Conservation (phyloP, 108 stramenopile genomes). For the Nannochloropsis gaditana region DNA sequence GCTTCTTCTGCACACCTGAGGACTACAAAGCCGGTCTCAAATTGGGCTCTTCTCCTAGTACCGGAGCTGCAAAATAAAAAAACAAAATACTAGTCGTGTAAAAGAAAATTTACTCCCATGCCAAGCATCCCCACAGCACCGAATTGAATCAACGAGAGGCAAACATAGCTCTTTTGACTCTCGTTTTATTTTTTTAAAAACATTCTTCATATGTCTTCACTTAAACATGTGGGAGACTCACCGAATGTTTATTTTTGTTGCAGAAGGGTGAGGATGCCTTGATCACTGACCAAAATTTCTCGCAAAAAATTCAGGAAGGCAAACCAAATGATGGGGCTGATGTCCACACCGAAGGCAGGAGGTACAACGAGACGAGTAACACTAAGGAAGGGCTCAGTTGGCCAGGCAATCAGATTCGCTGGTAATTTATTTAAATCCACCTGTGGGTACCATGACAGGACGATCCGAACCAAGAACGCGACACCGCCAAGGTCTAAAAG, state of each 20-base stretch:
- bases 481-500: slow-evolving; percentile 26
- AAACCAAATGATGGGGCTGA: slow-evolving; percentile 90
- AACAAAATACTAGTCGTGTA: too few relatives aligned
- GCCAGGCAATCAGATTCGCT: slow-evolving; percentile 50
- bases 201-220: not conserved
- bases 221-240: not conserved
- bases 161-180: not conserved
- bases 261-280: slow-evolving; percentile 80
- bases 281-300: slow-evolving; percentile 88
- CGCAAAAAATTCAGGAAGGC: slow-evolving; percentile 81
- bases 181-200: not conserved
- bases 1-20: slow-evolving; percentile 12
- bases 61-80: not conserved
- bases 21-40: slow-evolving; percentile 6
- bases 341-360: slow-evolving; percentile 90
- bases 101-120: too few relatives aligned
- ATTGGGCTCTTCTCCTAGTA: not conserved
- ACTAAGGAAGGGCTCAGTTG: slow-evolving; percentile 51
- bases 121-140: too few relatives aligned
- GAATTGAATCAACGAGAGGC: not conserved
- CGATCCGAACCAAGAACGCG: slow-evolving; percentile 39
- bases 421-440: slow-evolving; percentile 48
- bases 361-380: slow-evolving; percentile 41
- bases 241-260: slow-evolving; percentile 35
- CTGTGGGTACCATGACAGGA: slow-evolving; percentile 49